A percentile compares a stretch with the other conserved stretches of the same genome.
Conservation (phyloP, 2,329 filamentous ascomycete genomes). For the Aspergillus eucalypticola region DNA sequence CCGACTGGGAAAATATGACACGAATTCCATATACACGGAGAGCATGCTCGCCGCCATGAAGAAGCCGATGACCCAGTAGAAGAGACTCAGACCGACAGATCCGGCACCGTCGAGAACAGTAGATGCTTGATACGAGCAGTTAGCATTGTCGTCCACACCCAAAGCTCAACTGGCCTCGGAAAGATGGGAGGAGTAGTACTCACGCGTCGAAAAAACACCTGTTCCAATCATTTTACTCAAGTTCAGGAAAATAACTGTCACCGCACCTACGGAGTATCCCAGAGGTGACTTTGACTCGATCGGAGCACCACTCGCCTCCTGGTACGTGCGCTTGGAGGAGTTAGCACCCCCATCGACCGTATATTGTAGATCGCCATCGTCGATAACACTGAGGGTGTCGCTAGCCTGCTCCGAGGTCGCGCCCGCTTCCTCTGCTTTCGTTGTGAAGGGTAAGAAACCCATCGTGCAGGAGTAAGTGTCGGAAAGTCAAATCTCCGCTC, state of each 20-base stretch:
- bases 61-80: conserved; percentile 67
- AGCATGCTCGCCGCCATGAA: conserved; percentile 59
- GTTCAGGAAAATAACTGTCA: conserved; percentile 62
- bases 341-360: conserved; percentile 40
- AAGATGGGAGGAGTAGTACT: conserved; percentile 26
- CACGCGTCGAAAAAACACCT: conserved; percentile 66
- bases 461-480: not conserved
- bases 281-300: conserved; percentile 61
- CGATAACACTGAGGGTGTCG: conserved; percentile 11
- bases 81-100: conserved; percentile 61
- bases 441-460: conserved; percentile 1
- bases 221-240: conserved; percentile 65
- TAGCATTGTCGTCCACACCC: not conserved
- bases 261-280: conserved; percentile 58
- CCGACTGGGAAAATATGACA: conserved; percentile 66
- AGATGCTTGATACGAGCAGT: conserved; percentile 45
- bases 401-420: not conserved
- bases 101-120: conserved; percentile 61
- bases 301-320: conserved; percentile 63
- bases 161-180: not conserved
- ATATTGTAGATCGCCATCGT: conserved; percentile 15
- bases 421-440: not conserved
- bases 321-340: conserved; percentile 53
- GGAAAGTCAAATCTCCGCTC: no score
- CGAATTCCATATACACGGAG: conserved; percentile 63